These are phyloP conservation scores for Kurtzmaniella quercitrusa DNA, from an alignment of 1,139 yeast species.

Conservation along the genomic window DNA sequence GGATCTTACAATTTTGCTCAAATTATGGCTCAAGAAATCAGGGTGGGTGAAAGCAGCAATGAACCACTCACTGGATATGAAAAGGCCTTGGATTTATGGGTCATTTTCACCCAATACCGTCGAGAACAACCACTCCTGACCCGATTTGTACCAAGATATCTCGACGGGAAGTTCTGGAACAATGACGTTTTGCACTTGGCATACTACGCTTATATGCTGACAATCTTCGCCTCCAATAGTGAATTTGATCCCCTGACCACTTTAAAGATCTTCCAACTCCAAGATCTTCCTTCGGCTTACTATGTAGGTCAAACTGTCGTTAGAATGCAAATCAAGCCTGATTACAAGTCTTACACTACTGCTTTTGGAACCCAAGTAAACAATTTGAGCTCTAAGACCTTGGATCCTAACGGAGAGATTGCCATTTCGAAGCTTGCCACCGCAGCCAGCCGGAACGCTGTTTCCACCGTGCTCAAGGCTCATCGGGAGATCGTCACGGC, in stretches of 20 bases:
- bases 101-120: slow-evolving; percentile 27
- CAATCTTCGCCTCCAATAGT: slow-evolving; percentile 22
- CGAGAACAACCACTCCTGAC: slow-evolving; percentile 6
- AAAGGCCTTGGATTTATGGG: slow-evolving; percentile 31
- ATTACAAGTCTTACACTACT: slow-evolving; percentile 2
- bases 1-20: slow-evolving; percentile 30
- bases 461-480: slow-evolving; percentile 17
- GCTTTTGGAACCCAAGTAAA: slow-evolving; percentile 5
- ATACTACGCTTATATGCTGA: slow-evolving; percentile 32
- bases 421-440: slow-evolving; percentile 21
- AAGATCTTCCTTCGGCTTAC: slow-evolving; percentile 21
- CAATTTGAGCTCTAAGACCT: slow-evolving; percentile 13
- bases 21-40: slow-evolving; percentile 20
- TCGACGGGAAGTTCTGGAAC: slow-evolving; percentile 4
- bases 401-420: slow-evolving; percentile 34
- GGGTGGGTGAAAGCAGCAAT: slow-evolving; percentile 9
- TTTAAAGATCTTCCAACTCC: slow-evolving; percentile 25
- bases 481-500: slow-evolving; percentile 24
- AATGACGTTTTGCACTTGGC: slow-evolving; percentile 23
- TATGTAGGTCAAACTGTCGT: slow-evolving; percentile 14
- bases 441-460: slow-evolving; percentile 19
- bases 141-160: slow-evolving; percentile 2
- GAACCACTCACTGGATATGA: slow-evolving; percentile 16
- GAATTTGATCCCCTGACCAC: slow-evolving; percentile 24
- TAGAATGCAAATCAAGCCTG: slow-evolving; percentile 4